phyloP scores from a whole-genome alignment of 805 yeast species.

The Candida pseudofarinosa region DNA sequence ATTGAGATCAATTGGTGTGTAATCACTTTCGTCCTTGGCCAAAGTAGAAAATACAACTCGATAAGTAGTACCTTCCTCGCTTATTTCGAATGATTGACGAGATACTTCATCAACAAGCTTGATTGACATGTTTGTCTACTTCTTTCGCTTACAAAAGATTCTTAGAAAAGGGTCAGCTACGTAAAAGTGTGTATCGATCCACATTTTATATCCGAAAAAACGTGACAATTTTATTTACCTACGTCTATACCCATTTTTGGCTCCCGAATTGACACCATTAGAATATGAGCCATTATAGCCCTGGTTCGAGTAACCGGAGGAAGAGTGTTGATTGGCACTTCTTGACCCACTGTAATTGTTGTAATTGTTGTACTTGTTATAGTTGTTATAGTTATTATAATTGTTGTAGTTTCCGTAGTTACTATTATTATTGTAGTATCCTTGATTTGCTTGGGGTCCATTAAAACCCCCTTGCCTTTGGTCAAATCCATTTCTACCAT shows the following conservation, averaged over 20 bases:
- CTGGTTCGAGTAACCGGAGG: slow-evolving; percentile 1
- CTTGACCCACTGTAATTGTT: neutral
- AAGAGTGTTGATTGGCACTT: neutral
- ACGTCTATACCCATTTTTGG: slow-evolving; percentile 4
- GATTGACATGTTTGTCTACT: neutral
- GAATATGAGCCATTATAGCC: neutral
- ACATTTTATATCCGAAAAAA: too few species aligned
- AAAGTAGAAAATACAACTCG: neutral
- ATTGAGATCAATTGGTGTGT: slow-evolving; percentile 1
- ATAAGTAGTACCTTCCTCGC: neutral
- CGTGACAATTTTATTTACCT: neutral
- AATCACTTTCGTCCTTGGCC: neutral
- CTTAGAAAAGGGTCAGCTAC: too few species aligned
- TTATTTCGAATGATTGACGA: neutral
- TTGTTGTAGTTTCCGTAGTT: slow-evolving; percentile 7
- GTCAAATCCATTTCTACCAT: slow-evolving; percentile 3
- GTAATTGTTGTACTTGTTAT: slow-evolving; percentile 1
- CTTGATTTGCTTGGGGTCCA: slow-evolving; percentile 8
- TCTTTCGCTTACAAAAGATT: too few species aligned
- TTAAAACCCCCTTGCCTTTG: slow-evolving; percentile 1
- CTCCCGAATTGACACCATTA: slow-evolving; percentile 3
- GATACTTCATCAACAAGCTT: neutral
- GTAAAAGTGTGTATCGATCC: too few species aligned
- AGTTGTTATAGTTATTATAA: slow-evolving; percentile 4
- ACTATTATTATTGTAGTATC: slow-evolving; percentile 7